Conservation (phyloP, 208 protist genomes). For the Angomonas deanei region DNA sequence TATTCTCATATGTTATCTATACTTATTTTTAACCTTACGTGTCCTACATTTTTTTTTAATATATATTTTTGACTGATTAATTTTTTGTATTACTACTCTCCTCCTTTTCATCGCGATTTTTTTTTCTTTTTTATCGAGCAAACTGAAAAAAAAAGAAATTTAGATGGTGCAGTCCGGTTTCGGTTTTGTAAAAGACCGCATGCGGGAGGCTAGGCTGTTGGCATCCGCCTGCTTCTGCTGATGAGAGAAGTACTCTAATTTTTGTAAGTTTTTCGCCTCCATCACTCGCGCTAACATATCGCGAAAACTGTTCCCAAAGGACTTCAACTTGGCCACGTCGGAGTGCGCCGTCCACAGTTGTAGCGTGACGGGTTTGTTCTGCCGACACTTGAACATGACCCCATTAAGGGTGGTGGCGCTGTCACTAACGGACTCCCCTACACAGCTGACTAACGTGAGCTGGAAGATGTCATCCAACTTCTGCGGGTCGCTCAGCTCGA, state of each 20-base stretch:
- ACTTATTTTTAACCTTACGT: neutral
- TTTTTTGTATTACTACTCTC: neutral
- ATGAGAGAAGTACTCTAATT: constrained; percentile 83
- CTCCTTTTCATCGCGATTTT: neutral
- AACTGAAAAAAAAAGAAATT: neutral
- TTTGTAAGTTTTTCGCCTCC: constrained; percentile 68
- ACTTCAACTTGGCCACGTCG: constrained; percentile 55
- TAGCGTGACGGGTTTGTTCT: constrained; percentile 66
- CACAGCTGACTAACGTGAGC: constrained; percentile 60
- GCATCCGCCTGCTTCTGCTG: constrained; percentile 39
- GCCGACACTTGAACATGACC: constrained; percentile 80
- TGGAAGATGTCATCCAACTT: constrained; percentile 80
- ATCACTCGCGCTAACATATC: constrained; percentile 60
- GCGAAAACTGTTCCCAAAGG: constrained; percentile 55
- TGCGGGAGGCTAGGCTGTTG: constrained; percentile 57
- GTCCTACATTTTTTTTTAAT: constrained; percentile 14
- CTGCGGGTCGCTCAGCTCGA: constrained; percentile 66
- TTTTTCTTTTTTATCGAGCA: neutral
- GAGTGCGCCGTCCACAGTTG: constrained; percentile 80
- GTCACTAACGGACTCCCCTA: constrained; percentile 68
- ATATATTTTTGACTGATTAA: constrained; percentile 2
- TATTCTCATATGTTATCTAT: neutral
- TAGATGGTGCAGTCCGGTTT: neutral
- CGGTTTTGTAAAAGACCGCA: constrained; percentile 41
- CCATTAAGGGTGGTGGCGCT: constrained; percentile 69